Evolutionary conservation across 1,139 yeast species (phyloP).

Genomic region (Lizanozyma gosingica): DNA sequence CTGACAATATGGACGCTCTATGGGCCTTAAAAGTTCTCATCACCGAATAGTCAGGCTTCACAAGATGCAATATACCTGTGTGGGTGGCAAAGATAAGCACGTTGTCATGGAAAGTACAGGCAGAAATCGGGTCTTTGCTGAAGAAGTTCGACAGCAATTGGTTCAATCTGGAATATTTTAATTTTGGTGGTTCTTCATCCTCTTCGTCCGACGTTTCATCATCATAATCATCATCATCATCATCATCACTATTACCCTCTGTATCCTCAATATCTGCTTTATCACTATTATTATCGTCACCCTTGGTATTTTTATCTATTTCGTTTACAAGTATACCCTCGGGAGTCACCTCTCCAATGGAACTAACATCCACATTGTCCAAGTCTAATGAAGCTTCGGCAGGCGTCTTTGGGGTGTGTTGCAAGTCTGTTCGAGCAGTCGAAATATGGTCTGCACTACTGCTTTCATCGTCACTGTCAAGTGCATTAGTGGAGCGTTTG

Average conservation of each 20-base stretch:
- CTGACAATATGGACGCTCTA: conserved; percentile 69
- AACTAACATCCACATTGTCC: no score
- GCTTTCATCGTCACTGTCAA: no score
- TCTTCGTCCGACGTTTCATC: conserved; percentile 33
- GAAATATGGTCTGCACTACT: no score
- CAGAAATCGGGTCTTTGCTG: conserved; percentile 66
- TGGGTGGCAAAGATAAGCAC: conserved; percentile 82
- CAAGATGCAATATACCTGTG: conserved; percentile 70
- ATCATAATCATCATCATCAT: conserved; percentile 13
- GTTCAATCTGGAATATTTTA: conserved; percentile 63
- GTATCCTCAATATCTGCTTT: not conserved
- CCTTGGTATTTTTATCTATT: no score
- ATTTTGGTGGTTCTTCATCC: conserved; percentile 61
- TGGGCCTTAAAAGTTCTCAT: conserved; percentile 77
- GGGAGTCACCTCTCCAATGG: no score
- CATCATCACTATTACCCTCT: conserved; percentile 6
- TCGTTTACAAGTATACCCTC: no score
- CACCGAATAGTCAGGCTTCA: conserved; percentile 46
- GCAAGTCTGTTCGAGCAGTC: no score
- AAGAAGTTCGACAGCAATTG: conserved; percentile 63
- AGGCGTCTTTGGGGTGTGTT: no score
- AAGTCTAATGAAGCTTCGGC: no score
- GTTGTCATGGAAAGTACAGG: conserved; percentile 49
- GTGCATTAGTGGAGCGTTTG: no score
- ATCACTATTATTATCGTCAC: not conserved